Base-by-base conservation (phyloP, 768 basidiomycete species). In the Cubamyces lactineus region DNA sequence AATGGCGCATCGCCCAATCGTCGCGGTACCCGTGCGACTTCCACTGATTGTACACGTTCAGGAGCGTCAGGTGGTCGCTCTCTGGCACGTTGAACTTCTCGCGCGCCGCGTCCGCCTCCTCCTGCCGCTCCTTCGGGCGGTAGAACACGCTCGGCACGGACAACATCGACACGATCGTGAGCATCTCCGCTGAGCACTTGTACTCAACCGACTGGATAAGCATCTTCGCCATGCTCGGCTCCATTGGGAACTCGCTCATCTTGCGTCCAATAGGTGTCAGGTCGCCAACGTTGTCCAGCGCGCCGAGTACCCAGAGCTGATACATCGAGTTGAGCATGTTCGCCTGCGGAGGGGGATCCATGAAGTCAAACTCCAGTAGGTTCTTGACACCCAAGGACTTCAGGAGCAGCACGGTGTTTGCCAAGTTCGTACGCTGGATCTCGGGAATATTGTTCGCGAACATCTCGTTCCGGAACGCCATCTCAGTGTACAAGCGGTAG, bases 161-260 rank as follows among this genome's bases (percentile, higher is more conserved):
- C 38, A 99, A 80, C 97, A 99, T 99, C 1, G 94, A 96, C 21
- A 99, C 97, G 63, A 99, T 97, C 3, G 97, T 98, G 67, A 99
- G 79, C 92, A 98, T 97, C 79, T 98, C 96, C 7, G 84, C 78
- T 13, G 94, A 96, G 75, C 96, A 98, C 68, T 84, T 86, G 74
- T 94, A 94, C 39, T 97, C 96, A 65, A 96, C 94, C 3, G 92
- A 92, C 34, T 88, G 89, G 70, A 98, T 98, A 59, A 99, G 81
- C 94, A 99, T 98, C 80, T 98, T 98, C 23, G 94, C 95, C 86
- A 99, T 93, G 1, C 93, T 95, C 2, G 96, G 96, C 72, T 98
- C 96, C 96, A 99, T 98, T 3, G 97, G 97, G 76, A 98, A 98
- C 70, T 98, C 94, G 15, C 94, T 96, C 96, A 99, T 98, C 78